Percentiles rank a stretch among this genome's conserved stretches.
phyloP scores from a whole-genome alignment of 1,284 basidiomycete species.

The Apiotrichum porosum region DNA sequence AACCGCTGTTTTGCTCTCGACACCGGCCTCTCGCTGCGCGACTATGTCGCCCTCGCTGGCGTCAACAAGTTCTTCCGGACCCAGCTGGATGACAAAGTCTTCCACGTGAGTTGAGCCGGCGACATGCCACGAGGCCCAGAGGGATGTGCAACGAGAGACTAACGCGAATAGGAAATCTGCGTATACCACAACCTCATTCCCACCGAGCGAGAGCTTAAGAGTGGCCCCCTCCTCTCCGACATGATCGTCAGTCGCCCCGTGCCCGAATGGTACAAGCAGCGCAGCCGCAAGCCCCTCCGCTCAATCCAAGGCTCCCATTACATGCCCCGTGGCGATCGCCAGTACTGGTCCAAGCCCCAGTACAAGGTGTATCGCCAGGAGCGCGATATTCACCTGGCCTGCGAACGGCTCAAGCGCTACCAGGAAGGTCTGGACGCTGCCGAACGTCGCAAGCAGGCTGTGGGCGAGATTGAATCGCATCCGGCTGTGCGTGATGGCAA shows the following conservation, averaged over 20 bases:
- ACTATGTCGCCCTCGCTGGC: conserved; percentile 32
- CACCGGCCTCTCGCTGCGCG: conserved; percentile 18
- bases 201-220: no score
- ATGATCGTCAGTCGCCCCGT: neutral
- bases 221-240: neutral
- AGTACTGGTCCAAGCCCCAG: conserved; percentile 20
- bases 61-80: conserved; percentile 20
- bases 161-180: conserved; percentile 2
- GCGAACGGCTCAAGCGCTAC: neutral
- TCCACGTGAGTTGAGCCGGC: neutral
- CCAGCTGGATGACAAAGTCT: neutral
- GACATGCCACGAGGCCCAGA: no score
- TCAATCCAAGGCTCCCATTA: conserved; percentile 6
- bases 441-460: neutral
- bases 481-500: conserved; percentile 1
- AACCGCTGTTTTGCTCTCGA: conserved; percentile 4
- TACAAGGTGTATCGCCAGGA: conserved; percentile 24
- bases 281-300: neutral
- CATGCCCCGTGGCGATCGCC: conserved; percentile 15
- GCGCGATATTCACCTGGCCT: conserved; percentile 4
- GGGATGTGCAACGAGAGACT: no score
- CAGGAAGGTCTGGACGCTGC: neutral
- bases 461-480: neutral
- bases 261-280: neutral
- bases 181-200: neutral